These are phyloP conservation scores for Lathyrus oleraceus DNA, from an alignment of 306 rosid genomes.

Conservation along the genomic window DNA sequence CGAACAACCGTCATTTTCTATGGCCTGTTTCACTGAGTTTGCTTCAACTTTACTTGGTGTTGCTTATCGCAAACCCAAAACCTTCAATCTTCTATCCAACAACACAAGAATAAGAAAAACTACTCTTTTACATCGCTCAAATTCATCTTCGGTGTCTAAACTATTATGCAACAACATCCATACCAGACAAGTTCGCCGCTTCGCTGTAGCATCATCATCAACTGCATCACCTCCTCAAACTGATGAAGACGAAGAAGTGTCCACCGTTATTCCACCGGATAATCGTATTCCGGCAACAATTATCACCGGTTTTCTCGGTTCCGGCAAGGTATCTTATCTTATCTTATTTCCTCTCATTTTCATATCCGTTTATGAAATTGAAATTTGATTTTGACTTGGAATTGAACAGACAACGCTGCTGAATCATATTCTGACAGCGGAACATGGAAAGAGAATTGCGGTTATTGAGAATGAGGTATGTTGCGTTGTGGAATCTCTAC, in stretches of 20 bases:
- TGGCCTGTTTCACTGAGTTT: constrained; percentile 56
- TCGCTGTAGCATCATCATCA: constrained; percentile 60
- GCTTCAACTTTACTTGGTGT: constrained; percentile 53
- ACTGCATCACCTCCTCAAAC: constrained; percentile 58
- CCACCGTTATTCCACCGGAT: constrained; percentile 72
- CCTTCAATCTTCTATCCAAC: constrained; percentile 34
- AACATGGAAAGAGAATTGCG: constrained; percentile 90
- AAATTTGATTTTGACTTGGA: constrained; percentile 32
- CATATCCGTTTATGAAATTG: not conserved
- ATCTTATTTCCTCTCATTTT: not conserved
- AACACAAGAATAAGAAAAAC: not conserved
- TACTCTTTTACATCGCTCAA: constrained; percentile 18
- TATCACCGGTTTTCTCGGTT: constrained; percentile 90
- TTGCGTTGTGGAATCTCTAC: not conserved
- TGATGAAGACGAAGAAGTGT: constrained; percentile 42
- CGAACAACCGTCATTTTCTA: constrained; percentile 12
- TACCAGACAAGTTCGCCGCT: constrained; percentile 40
- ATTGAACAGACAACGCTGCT: constrained; percentile 79
- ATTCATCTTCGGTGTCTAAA: constrained; percentile 32
- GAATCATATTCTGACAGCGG: constrained; percentile 87
- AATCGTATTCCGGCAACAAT: constrained; percentile 86
- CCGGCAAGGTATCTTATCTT: constrained; percentile 68
- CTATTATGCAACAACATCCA: constrained; percentile 29
- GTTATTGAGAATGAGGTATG: constrained; percentile 75
- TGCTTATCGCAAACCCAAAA: constrained; percentile 45